Evolutionary conservation across 495 filamentous ascomycete genomes (phyloP).

Genomic region (Aspergillus mulundensis): DNA sequence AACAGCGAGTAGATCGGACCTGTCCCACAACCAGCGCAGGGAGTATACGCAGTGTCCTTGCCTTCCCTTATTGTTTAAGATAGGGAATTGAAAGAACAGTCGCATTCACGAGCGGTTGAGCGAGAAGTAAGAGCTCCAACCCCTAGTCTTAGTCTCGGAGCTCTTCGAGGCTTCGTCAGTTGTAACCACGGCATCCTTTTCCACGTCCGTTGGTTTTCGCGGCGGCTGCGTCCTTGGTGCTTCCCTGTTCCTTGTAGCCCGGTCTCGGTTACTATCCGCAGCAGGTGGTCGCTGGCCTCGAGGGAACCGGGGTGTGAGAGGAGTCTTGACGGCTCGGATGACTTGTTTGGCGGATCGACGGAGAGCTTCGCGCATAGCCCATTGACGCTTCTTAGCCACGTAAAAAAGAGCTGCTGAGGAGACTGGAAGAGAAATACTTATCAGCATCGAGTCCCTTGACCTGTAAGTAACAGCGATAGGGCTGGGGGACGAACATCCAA

Average conservation of each 20-base stretch:
- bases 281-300: conserved; percentile 5
- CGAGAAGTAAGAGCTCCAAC: conserved; percentile 13
- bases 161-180: not conserved
- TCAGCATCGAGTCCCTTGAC: not conserved
- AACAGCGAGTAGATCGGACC: not conserved
- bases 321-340: conserved; percentile 28
- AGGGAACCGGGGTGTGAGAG: conserved; percentile 22
- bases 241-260: not conserved
- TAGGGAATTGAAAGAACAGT: not conserved
- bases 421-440: conserved; percentile 24
- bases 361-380: conserved; percentile 46
- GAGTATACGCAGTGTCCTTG: not conserved
- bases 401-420: conserved; percentile 44
- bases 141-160: not conserved
- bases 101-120: conserved; percentile 5
- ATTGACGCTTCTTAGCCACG: conserved; percentile 51
- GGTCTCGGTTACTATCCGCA: not conserved
- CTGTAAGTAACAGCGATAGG: not conserved
- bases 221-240: not conserved
- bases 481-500: conserved; percentile 20
- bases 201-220: conserved; percentile 5
- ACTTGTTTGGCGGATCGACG: conserved; percentile 42
- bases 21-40: conserved; percentile 1
- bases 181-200: conserved; percentile 14
- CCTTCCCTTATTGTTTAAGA: not conserved